phyloP scores from a whole-genome alignment of 2,329 filamentous ascomycete genomes.

The Colletotrichum musicola region DNA sequence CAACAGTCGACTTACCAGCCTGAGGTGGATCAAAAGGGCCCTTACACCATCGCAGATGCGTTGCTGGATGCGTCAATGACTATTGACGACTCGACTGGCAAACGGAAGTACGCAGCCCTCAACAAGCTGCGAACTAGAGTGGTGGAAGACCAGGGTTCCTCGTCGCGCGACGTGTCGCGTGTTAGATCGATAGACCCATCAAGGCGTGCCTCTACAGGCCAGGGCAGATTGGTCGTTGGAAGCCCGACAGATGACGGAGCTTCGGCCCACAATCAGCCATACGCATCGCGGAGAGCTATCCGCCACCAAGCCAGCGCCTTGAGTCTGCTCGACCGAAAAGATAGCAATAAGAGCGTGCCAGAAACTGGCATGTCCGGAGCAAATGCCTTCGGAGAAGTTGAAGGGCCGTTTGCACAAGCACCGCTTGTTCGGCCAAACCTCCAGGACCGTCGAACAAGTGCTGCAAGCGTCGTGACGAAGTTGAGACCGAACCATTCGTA shows the following conservation, averaged over 20 bases:
- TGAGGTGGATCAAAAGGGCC: constrained; percentile 55
- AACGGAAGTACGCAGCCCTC: constrained; percentile 63
- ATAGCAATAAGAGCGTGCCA: constrained; percentile 68
- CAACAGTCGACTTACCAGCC: constrained; percentile 52
- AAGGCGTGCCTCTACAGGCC: constrained; percentile 49
- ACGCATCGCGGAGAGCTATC: constrained; percentile 59
- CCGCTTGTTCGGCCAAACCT: constrained; percentile 49
- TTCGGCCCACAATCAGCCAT: constrained; percentile 56
- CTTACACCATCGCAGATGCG: constrained; percentile 90
- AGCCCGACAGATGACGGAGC: constrained; percentile 50
- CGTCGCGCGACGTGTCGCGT: constrained; percentile 44
- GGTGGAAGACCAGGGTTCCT: constrained; percentile 42
- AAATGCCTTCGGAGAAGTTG: constrained; percentile 71
- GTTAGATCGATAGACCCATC: constrained; percentile 54
- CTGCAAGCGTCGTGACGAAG: constrained; percentile 42
- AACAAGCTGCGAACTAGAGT: constrained; percentile 52
- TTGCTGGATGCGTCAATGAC: constrained; percentile 92
- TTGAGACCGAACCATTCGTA: constrained; percentile 78
- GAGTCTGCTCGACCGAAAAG: constrained; percentile 69
- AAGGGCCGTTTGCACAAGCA: constrained; percentile 64
- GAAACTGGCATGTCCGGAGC: constrained; percentile 71
- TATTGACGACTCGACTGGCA: constrained; percentile 76
- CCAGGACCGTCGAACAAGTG: constrained; percentile 42
- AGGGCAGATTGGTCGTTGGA: constrained; percentile 43
- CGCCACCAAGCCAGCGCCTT: constrained; percentile 71